phyloP scores from a whole-genome alignment of 305 asterid species.

The Petunia hybrid region DNA sequence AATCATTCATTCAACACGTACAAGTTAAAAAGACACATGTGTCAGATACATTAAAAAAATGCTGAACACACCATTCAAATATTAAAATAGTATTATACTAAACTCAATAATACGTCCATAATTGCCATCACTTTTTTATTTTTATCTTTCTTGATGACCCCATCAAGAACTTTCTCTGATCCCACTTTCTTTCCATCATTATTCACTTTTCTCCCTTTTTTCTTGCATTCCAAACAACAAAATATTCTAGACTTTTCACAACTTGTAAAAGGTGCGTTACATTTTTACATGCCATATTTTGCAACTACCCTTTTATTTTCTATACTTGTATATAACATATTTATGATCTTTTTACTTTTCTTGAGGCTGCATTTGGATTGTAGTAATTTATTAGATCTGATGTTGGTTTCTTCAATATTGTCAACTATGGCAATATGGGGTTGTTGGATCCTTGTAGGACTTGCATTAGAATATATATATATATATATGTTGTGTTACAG shows the following conservation, averaged over 20 bases:
- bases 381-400: conserved; percentile 23
- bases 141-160: background rate
- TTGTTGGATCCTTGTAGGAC: background rate
- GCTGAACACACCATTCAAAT: too few species aligned
- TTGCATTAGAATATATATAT: background rate
- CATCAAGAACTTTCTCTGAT: conserved; percentile 33
- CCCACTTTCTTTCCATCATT: conserved; percentile 30
- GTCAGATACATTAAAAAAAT: too few species aligned
- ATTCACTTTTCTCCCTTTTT: background rate
- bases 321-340: background rate
- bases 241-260: background rate
- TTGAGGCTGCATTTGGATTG: background rate
- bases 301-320: background rate
- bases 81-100: too few species aligned
- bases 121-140: conserved; percentile 21
- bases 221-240: background rate
- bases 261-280: background rate
- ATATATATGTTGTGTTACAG: too few species aligned
- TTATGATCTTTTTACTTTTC: background rate
- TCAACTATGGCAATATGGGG: background rate
- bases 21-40: too few species aligned
- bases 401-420: conserved; percentile 21
- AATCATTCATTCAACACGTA: too few species aligned
- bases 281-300: background rate
- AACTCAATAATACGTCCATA: conserved; percentile 31